Evolutionary conservation across 257 asterid species (phyloP).

Genomic region (Solanum peruvianum): DNA sequence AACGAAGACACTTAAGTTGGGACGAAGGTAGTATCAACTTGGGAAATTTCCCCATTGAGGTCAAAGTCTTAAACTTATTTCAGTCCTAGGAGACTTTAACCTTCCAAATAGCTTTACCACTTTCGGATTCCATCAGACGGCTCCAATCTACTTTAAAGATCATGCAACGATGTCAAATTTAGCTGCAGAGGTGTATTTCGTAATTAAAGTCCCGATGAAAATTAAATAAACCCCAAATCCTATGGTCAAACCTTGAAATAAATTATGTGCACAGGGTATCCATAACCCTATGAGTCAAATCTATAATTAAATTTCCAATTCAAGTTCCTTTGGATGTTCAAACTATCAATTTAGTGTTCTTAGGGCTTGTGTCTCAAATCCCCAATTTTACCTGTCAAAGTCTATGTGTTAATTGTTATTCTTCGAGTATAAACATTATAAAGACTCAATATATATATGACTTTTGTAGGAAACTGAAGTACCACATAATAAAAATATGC

Average conservation of each 20-base stretch:
- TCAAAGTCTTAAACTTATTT: not conserved
- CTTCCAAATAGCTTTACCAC: not conserved
- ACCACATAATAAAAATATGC: not conserved
- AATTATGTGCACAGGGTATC: not conserved
- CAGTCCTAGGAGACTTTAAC: not conserved
- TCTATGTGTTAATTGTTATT: not conserved
- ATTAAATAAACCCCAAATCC: not conserved
- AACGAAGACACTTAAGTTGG: not conserved
- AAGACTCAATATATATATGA: not conserved
- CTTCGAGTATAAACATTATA: not conserved
- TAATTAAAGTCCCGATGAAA: not conserved
- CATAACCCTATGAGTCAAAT: not conserved
- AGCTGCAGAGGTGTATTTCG: not conserved
- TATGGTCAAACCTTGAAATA: not conserved
- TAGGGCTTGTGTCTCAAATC: not conserved
- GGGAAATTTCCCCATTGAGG: not conserved
- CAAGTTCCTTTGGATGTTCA: not conserved
- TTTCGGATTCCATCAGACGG: not conserved
- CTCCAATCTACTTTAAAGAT: not conserved
- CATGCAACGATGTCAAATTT: not conserved
- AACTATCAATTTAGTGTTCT: not conserved
- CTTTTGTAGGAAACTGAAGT: not conserved
- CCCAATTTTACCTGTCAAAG: not conserved
- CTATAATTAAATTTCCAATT: not conserved
- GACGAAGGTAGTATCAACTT: not conserved